Conservation (phyloP, 2,329 filamentous ascomycete genomes). For the Talaromyces pinophilus region DNA sequence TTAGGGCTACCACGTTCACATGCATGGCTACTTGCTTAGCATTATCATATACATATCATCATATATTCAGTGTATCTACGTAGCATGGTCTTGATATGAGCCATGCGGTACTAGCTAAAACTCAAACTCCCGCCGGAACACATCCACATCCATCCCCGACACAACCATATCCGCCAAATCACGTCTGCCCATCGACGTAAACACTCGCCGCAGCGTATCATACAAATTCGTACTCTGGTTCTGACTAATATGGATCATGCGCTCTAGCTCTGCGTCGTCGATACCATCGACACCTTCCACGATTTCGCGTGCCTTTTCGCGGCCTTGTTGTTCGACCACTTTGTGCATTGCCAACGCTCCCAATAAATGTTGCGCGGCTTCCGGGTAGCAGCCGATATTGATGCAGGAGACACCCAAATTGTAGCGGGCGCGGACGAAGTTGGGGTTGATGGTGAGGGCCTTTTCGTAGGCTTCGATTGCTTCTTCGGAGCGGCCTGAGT, state of each 20-base stretch:
- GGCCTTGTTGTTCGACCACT: constrained; percentile 80
- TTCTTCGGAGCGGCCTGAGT: constrained; percentile 89
- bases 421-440: constrained; percentile 95
- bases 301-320: constrained; percentile 80
- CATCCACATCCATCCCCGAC: constrained; percentile 84
- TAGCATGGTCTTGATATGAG: background rate
- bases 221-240: constrained; percentile 97
- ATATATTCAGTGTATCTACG: background rate
- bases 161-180: constrained; percentile 88
- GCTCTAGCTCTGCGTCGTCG: constrained; percentile 73
- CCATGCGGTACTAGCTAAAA: constrained; percentile 55
- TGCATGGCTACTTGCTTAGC: background rate
- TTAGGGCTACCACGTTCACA: constrained; percentile 2
- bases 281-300: constrained; percentile 62
- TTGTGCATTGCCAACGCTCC: constrained; percentile 95
- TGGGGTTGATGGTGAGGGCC: constrained; percentile 83
- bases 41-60: background rate
- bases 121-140: constrained; percentile 87
- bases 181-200: constrained; percentile 88
- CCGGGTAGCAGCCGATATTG: constrained; percentile 92
- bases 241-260: constrained; percentile 75
- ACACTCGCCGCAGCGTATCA: constrained; percentile 91
- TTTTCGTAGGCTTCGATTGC: constrained; percentile 96
- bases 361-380: constrained; percentile 89
- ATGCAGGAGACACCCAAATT: constrained; percentile 96